A percentile compares a stretch with the other conserved stretches of the same genome.
These are phyloP conservation scores for Fusarium keratoplasticum DNA, from an alignment of 2,329 filamentous ascomycete species.

Conservation along the genomic window DNA sequence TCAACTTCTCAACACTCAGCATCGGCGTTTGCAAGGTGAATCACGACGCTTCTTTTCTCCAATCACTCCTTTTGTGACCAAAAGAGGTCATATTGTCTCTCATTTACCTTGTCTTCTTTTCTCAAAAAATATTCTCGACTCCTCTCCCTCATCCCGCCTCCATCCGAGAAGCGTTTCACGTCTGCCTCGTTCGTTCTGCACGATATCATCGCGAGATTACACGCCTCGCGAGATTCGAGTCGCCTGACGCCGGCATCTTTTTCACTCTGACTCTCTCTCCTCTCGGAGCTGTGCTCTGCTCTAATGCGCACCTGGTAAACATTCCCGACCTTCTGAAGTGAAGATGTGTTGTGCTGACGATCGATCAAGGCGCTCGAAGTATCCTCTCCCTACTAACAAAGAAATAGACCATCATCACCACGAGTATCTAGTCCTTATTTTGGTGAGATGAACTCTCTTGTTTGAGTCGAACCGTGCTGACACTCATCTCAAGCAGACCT, in stretches of 20 bases:
- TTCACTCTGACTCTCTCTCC: neutral
- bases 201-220: neutral
- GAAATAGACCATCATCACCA: neutral
- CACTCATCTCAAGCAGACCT: neutral
- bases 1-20: neutral
- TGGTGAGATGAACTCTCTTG: neutral
- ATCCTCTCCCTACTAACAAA: neutral
- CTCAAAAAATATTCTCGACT: neutral
- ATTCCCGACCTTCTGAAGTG: neutral
- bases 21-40: constrained; percentile 2
- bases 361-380: neutral
- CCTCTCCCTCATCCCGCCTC: neutral
- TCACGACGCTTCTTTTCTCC: neutral
- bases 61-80: neutral
- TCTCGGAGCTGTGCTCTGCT: neutral
- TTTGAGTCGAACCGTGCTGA: neutral
- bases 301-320: neutral
- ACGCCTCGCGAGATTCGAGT: neutral
- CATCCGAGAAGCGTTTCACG: neutral
- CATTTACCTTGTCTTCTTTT: neutral
- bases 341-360: neutral
- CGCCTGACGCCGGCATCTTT: neutral
- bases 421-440: neutral
- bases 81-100: neutral
- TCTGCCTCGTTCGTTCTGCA: neutral